Base-by-base conservation (phyloP, 441 rosid genomes). In the Pelargonium cotyledonis region DNA sequence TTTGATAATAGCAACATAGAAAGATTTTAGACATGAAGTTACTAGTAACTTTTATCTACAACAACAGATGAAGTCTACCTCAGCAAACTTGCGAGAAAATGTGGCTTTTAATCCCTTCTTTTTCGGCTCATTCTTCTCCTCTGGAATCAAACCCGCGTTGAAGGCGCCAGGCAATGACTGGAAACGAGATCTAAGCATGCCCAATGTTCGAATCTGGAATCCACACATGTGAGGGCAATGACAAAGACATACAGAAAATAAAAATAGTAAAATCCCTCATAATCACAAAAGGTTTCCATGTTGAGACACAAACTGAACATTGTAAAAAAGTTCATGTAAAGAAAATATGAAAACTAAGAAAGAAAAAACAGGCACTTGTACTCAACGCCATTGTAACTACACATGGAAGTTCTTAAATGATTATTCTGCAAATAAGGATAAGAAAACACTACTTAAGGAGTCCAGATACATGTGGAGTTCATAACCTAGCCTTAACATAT, bases 121-220 rank as follows among this genome's bases (percentile, higher is more conserved):
- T 79, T 76, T 89, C 63, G 80, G 79, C 82, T 77, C 90, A 70
- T 74, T 80, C 73, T 73, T 85, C 66, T 89, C 99, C 38, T 80
- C 80, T 0, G 99, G 99, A 75, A 92, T 95, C 65, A 95, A 81
- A 72, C 92, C 55, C 66, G 72, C 88, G 85, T 95, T 91, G 75
- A 95, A 95, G 73, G 94, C 98, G 73, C 80, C 90, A 67, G 99
- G 99, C 82, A 95, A 66, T 51, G 96, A 84, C 44, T 89, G 79
- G 58, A 95, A 95, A 73, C 99, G 97, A 69, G 99, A 95, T 72
- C 99, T 80, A 73, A 95, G 95, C 99, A 95, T 95, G 76, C 97
- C 98, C 72, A 95, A 77, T 16, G 99, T 95, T 65, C 97, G 98
- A 80, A 95, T 95, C 99, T 95, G 85, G 64, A 74, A 76, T 47